Base-by-base conservation (phyloP, 225 moss, liverwort and hornwort species). In the Sphagnum tenellum region DNA sequence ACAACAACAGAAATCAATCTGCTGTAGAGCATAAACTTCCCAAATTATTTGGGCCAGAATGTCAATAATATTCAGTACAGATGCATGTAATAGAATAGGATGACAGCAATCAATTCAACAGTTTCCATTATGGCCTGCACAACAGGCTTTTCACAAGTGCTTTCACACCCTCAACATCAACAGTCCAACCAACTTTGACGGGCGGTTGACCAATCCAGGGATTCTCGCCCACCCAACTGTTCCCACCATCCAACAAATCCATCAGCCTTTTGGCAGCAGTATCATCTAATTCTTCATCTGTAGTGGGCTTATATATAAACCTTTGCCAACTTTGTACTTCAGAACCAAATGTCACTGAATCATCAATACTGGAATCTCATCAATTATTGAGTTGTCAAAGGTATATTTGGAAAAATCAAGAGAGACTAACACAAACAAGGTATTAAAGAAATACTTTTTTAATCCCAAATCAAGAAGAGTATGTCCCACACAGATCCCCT, bases 401-500 rank as follows among this genome's bases (percentile, higher is more conserved):
- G 6, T n/a, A 13, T 29, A 2, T 12, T 2, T 14, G 11, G 12
- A 46, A 58, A 12, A 45, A 58, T 4, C 53, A 13, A 29, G 8
- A 7, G n/a, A 48, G 1, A 1, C 59, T 45, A 2, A 3, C 44
- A 48, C 45, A 59, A 66, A 66, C 3, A 10, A 55, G 46, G 0
- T 63, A 13, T 10, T 4, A 5, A 14, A 61, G 9, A 81, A 77
- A 5, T 92, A 95, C 92, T 70, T 82, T 69, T 89, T 95, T 47
- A 86, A 69, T 60, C 89, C 86, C 55, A 76, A 66, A 60, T 95
- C 95, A 51, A 92, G 62, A 56, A 95, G 72, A 50, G 92, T 92
- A 61, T 88, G 75, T 47, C 92, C 95, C 45, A 64, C 69, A 70
- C 87, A 94, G 63, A 77, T 57, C 50, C 89, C 91, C 60, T 70